phyloP scores from a whole-genome alignment of 495 filamentous ascomycete species.

The Aspergillus incahuasiensis region DNA sequence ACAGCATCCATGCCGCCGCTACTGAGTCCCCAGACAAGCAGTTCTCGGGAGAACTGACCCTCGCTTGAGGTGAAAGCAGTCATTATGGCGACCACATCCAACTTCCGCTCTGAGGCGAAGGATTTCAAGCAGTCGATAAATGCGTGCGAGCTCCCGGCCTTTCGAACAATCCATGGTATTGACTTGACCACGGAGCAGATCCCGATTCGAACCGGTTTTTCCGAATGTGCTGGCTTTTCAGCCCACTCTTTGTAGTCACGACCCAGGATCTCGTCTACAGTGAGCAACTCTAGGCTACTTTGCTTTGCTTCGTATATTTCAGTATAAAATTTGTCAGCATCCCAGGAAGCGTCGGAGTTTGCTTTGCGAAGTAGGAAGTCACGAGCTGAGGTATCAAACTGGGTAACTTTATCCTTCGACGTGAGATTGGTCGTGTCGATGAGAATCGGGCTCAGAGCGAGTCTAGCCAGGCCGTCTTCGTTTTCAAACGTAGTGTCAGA shows the following conservation, averaged over 20 bases:
- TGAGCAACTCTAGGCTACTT: conserved; percentile 60
- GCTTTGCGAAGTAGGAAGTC: conserved; percentile 52
- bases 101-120: conserved; percentile 53
- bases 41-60: conserved; percentile 59
- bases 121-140: conserved; percentile 44
- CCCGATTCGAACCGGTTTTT: conserved; percentile 53
- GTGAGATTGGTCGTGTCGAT: conserved; percentile 80
- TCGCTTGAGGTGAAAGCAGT: conserved; percentile 53
- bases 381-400: conserved; percentile 60
- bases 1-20: conserved; percentile 40
- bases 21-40: conserved; percentile 62
- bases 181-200: conserved; percentile 69
- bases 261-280: conserved; percentile 67
- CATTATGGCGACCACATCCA: conserved; percentile 74
- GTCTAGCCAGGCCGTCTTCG: conserved; percentile 60
- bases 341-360: conserved; percentile 20
- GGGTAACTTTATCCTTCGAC: conserved; percentile 66
- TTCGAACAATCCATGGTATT: conserved; percentile 56
- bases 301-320: conserved; percentile 64
- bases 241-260: conserved; percentile 94
- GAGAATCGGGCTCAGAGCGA: conserved; percentile 77
- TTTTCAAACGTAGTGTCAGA: conserved; percentile 8
- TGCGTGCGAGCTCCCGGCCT: conserved; percentile 38
- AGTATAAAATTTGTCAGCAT: conserved; percentile 56
- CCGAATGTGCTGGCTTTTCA: conserved; percentile 38